Percentiles rank a stretch among this genome's conserved stretches.
Conservation (phyloP, 495 filamentous ascomycete species). For the Evernia prunastri region DNA sequence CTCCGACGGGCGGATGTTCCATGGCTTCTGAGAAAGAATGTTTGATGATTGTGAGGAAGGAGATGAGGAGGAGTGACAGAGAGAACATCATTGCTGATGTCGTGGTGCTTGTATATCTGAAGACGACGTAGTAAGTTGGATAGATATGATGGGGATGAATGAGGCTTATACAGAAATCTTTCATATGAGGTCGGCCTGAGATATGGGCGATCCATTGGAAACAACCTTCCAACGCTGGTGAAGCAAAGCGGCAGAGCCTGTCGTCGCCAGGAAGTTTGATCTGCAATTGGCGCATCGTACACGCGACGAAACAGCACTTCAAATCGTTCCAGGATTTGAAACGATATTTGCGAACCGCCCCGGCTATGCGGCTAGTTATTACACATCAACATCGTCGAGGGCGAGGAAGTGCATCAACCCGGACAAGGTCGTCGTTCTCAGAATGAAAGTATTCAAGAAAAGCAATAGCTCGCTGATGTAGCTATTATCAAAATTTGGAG, state of each 20-base stretch:
- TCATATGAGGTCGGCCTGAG: background rate
- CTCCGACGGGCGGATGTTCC: background rate
- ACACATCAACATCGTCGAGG: background rate
- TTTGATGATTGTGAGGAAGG: background rate
- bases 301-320: background rate
- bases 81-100: background rate
- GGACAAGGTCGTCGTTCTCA: background rate
- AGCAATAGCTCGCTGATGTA: background rate
- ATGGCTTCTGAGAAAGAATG: background rate
- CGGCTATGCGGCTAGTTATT: background rate
- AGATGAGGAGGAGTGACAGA: background rate
- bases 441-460: background rate
- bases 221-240: background rate
- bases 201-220: background rate
- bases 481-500: background rate
- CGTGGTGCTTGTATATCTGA: background rate
- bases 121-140: background rate
- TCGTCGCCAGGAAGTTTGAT: background rate
- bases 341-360: background rate
- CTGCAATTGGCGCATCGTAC: background rate
- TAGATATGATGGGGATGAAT: background rate
- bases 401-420: background rate
- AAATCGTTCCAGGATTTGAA: background rate
- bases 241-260: background rate
- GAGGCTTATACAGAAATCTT: background rate